Evolutionary conservation across 345 rosid species (phyloP), one percentile per base, ranked within the genome.

Genomic region (Mercurialis annua): DNA sequence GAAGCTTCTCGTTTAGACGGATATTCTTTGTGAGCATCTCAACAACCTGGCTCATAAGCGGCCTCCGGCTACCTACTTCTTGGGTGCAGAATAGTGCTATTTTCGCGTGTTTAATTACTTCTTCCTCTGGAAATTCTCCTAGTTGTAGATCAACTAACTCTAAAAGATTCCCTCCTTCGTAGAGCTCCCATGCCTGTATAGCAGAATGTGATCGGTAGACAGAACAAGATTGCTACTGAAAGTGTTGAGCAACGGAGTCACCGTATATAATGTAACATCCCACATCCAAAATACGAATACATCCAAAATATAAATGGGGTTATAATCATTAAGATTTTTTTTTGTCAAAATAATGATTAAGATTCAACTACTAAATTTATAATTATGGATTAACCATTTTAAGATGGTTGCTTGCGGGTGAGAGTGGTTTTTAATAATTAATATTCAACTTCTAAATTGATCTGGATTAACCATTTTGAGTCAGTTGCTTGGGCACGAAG

Each of bases 21-120:
- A 78, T 77, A 26, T 80, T 67, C 75, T 44, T 84, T 0, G 86
- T 71, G 11, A 88, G 84, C 94, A 88, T 88, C 31, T 84, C 77
- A 1, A 84, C 77, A 33, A 88, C 94, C 78, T 86, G 87, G 73
- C 86, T 80, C 90, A 84, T 86, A 38, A 36, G 11, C 1, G 90
- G 94, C 68, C 94, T 81, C 34, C 86, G 82, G 62, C 36, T 83
- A 15, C 79, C 81, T 27, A 64, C 75, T 42, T 77, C 79, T 64
- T 88, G 94, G 43, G 94, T 80, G 67, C 94, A 88, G 85, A 88
- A 84, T 47, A 88, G 76, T 12, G 94, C 90, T 31, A 88, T 83
- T 70, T 88, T 88, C 42, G 86, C 76, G 78, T 84, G 76, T 44
- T 86, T 74, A 38, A 80, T 44, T 52, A 78, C 77, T 68, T 78